These are phyloP conservation scores for Deinandra increscens DNA, from an alignment of 129 eudicot species.

Conservation along the genomic window DNA sequence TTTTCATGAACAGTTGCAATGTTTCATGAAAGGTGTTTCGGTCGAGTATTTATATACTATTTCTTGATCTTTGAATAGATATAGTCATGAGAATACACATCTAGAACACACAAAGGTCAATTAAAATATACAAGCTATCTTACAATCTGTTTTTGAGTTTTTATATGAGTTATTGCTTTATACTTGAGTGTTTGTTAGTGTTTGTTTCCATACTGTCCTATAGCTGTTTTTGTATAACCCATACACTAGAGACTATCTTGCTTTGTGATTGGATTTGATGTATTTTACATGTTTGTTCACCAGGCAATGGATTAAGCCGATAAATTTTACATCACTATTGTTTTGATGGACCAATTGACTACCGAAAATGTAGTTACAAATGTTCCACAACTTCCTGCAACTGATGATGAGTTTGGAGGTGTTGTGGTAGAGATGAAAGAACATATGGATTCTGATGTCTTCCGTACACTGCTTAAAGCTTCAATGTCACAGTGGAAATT, in stretches of 20 bases:
- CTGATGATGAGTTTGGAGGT: slow-evolving; percentile 68
- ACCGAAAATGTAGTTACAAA: slow-evolving; percentile 30
- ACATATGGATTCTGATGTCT: slow-evolving; percentile 54
- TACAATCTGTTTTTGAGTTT: not conserved
- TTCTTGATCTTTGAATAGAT: no score
- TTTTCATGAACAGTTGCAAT: no score
- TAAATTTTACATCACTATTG: not conserved
- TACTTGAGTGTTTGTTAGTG: no score
- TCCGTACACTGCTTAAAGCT: slow-evolving; percentile 45
- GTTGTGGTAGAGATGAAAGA: slow-evolving; percentile 63
- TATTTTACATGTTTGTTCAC: not conserved
- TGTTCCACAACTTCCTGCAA: slow-evolving; percentile 47
- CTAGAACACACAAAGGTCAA: not conserved
- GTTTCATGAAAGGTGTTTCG: not conserved
- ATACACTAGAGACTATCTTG: not conserved
- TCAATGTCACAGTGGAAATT: slow-evolving; percentile 62
- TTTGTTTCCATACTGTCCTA: no score
- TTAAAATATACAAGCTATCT: not conserved
- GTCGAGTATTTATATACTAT: not conserved
- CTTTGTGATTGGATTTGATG: not conserved
- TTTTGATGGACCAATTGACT: slow-evolving; percentile 34
- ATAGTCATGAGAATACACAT: not conserved
- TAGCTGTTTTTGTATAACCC: no score
- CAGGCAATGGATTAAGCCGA: not conserved
- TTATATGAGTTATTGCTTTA: no score